These are phyloP conservation scores for Pichia sp. DNA, from an alignment of 1,139 yeast genomes.

Conservation along the genomic window DNA sequence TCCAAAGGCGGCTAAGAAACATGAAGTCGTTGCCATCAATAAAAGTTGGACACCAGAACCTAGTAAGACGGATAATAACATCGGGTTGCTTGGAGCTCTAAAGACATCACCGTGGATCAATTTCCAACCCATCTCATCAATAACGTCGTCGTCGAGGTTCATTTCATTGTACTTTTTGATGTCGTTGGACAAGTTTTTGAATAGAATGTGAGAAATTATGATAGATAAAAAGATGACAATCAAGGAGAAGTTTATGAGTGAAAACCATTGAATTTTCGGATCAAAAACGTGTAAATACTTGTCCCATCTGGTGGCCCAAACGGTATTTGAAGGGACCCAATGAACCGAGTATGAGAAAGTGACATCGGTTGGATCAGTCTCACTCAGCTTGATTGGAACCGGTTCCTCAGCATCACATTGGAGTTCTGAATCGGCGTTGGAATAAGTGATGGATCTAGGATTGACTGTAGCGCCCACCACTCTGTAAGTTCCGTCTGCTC, in stretches of 20 bases:
- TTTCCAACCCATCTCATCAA: slow-evolving; percentile 98
- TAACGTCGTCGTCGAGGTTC: slow-evolving; percentile 71
- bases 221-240: slow-evolving; percentile 72
- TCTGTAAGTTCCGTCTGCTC: slow-evolving; percentile 61
- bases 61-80: slow-evolving; percentile 68
- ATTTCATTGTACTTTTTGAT: slow-evolving; percentile 84
- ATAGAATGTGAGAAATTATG: slow-evolving; percentile 71
- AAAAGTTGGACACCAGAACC: slow-evolving; percentile 89
- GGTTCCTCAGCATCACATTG: slow-evolving; percentile 29
- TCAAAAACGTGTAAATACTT: slow-evolving; percentile 86
- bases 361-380: slow-evolving; percentile 35
- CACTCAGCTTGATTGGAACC: slow-evolving; percentile 35
- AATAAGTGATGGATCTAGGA: slow-evolving; percentile 51
- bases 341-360: slow-evolving; percentile 54
- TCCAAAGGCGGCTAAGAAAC: slow-evolving; percentile 81
- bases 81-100: slow-evolving; percentile 67
- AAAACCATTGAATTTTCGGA: slow-evolving; percentile 94
- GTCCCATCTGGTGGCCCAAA: slow-evolving; percentile 99
- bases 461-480: slow-evolving; percentile 85
- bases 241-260: slow-evolving; percentile 75
- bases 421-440: slow-evolving; percentile 30
- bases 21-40: slow-evolving; percentile 66
- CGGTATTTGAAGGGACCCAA: slow-evolving; percentile 61
- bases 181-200: slow-evolving; percentile 78
- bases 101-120: slow-evolving; percentile 92